Conservation (phyloP, 177 flowering plant species). For the Tripterygium wilfordii region DNA sequence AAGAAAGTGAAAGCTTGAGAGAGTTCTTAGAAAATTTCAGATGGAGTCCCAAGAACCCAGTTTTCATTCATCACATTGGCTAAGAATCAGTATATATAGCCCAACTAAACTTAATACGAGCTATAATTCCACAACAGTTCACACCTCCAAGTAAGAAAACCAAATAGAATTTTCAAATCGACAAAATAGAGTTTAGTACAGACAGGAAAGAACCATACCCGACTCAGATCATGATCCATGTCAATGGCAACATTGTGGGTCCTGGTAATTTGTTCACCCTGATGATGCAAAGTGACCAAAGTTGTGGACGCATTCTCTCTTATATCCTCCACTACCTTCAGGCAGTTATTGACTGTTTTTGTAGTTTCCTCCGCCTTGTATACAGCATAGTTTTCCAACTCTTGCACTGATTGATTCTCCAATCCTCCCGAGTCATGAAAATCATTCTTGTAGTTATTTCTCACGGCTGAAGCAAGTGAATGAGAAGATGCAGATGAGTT, state of each 20-base stretch:
- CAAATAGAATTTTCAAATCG: not conserved
- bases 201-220: constrained; percentile 47
- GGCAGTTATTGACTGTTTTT: constrained; percentile 43
- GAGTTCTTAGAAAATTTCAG: too few relatives aligned
- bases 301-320: constrained; percentile 60
- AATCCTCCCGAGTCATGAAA: constrained; percentile 57
- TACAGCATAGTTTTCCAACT: constrained; percentile 55
- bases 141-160: constrained; percentile 9
- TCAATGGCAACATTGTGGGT: constrained; percentile 51
- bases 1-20: too few relatives aligned
- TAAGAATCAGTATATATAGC: too few relatives aligned
- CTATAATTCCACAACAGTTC: constrained; percentile 10
- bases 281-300: constrained; percentile 53
- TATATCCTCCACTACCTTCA: constrained; percentile 61
- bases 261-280: constrained; percentile 67
- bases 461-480: constrained; percentile 21
- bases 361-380: constrained; percentile 70
- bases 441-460: constrained; percentile 53
- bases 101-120: too few relatives aligned
- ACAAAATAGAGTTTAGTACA: too few relatives aligned
- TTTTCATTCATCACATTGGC: too few relatives aligned
- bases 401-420: constrained; percentile 49
- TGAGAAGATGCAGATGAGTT: constrained; percentile 21
- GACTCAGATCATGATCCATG: constrained; percentile 59
- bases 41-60: too few relatives aligned